Percentiles rank a stretch among this genome's conserved stretches.
Conservation (phyloP, 257 asterid species). For the Solanum lignicaule region DNA sequence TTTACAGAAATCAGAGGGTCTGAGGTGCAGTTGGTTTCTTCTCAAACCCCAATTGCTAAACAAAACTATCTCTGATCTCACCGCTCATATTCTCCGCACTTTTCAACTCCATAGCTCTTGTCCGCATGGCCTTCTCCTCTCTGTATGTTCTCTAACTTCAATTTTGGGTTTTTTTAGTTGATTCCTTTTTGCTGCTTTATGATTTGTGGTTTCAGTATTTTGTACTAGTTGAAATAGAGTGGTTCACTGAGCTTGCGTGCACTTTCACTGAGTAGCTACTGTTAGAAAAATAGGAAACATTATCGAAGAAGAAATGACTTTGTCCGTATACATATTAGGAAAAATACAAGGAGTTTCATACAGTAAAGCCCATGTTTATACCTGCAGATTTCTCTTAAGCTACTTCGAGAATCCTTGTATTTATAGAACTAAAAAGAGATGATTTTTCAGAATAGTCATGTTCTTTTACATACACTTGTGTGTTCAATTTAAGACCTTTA, state of each 20-base stretch:
- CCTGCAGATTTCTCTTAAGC: neutral
- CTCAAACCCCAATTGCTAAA: constrained; percentile 41
- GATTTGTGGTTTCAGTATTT: neutral
- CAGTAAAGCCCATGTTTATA: neutral
- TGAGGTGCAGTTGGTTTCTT: constrained; percentile 62
- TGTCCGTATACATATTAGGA: neutral
- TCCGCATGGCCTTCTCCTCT: constrained; percentile 75
- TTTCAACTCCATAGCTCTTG: constrained; percentile 68
- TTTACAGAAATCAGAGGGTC: constrained; percentile 54
- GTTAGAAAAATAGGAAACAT: neutral
- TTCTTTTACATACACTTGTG: neutral
- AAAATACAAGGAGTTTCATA: neutral
- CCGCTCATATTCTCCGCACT: constrained; percentile 41
- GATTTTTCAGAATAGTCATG: neutral
- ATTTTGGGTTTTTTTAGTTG: neutral
- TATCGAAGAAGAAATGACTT: neutral
- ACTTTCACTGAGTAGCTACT: neutral
- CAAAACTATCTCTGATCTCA: constrained; percentile 41
- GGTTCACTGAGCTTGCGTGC: neutral
- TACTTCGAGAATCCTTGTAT: neutral
- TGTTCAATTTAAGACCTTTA: neutral
- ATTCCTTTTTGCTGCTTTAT: neutral
- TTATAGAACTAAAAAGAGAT: neutral
- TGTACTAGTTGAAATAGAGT: neutral
- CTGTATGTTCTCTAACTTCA: neutral